Base-by-base conservation (phyloP, 2,329 filamentous ascomycete genomes). In the Torrubiellomyces zombiae region DNA sequence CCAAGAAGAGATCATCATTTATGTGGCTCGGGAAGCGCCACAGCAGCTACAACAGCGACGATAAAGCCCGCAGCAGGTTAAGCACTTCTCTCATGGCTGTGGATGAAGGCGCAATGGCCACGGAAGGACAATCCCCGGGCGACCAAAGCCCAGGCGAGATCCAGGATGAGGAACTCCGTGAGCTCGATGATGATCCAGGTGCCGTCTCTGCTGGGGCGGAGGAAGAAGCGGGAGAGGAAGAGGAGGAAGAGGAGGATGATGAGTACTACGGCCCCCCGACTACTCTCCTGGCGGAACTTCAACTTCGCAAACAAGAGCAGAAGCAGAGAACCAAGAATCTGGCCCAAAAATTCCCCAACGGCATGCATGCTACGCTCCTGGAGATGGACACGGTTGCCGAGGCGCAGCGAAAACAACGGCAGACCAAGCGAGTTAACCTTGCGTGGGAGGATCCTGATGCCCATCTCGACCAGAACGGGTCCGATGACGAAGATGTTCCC, bases 331-430 rank as follows among this genome's bases (percentile, higher is more conserved):
- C 75, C 16, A 45, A 48, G 29, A 67, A 73, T 13, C 63, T 74
- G 13, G 60, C 67, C 16, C 68, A 63, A 21, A 51, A 53, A 3
- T 60, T 60, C 37, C 75, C 77, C 12, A 73, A 76, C 27, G 85
- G 82, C n/a, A 75, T 92, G 63, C 81, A 89, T 35, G 80, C 80
- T 9, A 98, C 89, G 0, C 61, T 98, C 4, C 60, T 98, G 1
- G 73, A 98, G 44, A 66, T 95, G 37, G 86, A 98, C 42, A 78
- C 82, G 1, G 81, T 94, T 15, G 80, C 81, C 13, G 79, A 94
- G 48, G 66, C 83, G 14, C 79, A 93, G 45, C 75, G 74, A 37
- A 72, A 75, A 35, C 64, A 76, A 15, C 70, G 86, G 18, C 67
- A 75, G 39, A 65, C 67, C 28, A 79, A 78, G 42, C 78, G 75